Evolutionary conservation across 1,284 basidiomycete species (phyloP).

Genomic region (Sanguinoderma infundibulare): DNA sequence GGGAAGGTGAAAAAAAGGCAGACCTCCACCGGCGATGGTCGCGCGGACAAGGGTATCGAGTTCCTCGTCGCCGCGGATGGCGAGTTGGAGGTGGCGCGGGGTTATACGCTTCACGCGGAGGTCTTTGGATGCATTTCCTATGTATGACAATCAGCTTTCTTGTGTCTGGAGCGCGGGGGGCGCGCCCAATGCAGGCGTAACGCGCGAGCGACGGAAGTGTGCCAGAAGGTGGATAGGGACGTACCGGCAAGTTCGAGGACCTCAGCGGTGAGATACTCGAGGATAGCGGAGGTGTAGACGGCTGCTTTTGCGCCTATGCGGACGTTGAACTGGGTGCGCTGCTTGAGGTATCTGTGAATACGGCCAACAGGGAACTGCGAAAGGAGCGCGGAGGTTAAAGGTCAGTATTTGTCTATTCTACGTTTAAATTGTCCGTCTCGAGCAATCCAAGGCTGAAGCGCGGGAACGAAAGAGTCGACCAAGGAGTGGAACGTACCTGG

Average conservation of each 20-base stretch:
- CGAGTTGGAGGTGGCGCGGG: conserved; percentile 90
- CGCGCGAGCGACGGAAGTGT: neutral
- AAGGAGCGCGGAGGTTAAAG: neutral
- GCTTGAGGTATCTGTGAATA: conserved; percentile 95
- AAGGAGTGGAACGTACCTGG: conserved; percentile 61
- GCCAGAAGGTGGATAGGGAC: conserved; percentile 30
- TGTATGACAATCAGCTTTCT: neutral
- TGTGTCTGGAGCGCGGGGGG: neutral
- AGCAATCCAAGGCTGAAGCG: neutral
- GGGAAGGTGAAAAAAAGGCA: conserved; percentile 32
- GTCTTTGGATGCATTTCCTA: conserved; percentile 97
- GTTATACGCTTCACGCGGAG: conserved; percentile 96
- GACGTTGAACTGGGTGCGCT: conserved; percentile 91
- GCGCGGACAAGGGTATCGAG: conserved; percentile 77
- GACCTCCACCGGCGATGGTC: conserved; percentile 64
- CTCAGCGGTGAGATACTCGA: conserved; percentile 91
- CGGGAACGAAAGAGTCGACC: conserved; percentile 15
- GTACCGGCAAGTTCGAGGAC: conserved; percentile 87
- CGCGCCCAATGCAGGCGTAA: neutral
- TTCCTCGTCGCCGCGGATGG: conserved; percentile 96
- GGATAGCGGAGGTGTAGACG: conserved; percentile 89
- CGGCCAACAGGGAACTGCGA: conserved; percentile 88
- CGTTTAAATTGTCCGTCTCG: neutral
- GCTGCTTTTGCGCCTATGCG: conserved; percentile 93
- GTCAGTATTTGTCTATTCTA: neutral